A percentile compares a stretch with the other conserved stretches of the same genome.
Evolutionary conservation across 2,329 filamentous ascomycete genomes (phyloP).

Genomic region (Trichothecium sympodiale): DNA sequence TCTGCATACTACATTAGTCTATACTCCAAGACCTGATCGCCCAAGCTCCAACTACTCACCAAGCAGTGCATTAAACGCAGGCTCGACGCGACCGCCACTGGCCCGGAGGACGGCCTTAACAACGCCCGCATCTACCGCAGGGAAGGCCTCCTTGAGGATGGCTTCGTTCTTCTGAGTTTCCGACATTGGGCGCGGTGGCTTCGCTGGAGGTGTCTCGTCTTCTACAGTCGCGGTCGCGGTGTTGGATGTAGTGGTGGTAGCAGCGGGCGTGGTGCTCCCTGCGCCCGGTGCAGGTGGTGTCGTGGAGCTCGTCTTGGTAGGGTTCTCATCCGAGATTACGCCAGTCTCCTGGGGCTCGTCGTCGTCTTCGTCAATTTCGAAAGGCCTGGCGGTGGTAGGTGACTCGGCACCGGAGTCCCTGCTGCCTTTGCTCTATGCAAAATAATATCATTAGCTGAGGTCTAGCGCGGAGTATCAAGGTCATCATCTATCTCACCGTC

Average conservation of each 20-base stretch:
- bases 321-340: conserved; percentile 29
- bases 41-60: conserved; percentile 33
- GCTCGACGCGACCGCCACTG: conserved; percentile 79
- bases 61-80: conserved; percentile 88
- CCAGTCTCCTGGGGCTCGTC: conserved; percentile 56
- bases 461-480: neutral
- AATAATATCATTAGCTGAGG: conserved; percentile 1
- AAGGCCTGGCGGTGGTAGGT: conserved; percentile 51
- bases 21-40: no score
- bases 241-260: conserved; percentile 18
- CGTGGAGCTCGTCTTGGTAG: conserved; percentile 6
- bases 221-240: conserved; percentile 1
- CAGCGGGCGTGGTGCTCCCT: conserved; percentile 14
- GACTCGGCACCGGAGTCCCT: conserved; percentile 43
- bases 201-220: conserved; percentile 48
- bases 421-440: conserved; percentile 30
- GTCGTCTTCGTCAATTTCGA: conserved; percentile 62
- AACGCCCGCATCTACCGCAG: conserved; percentile 65
- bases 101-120: conserved; percentile 82
- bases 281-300: conserved; percentile 11
- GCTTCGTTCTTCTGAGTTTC: conserved; percentile 76
- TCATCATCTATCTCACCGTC: conserved; percentile 16
- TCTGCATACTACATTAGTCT: conserved; percentile 29
- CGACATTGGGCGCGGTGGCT: conserved; percentile 74
- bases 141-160: conserved; percentile 90